Evolutionary conservation across 2,329 filamentous ascomycete species (phyloP), one percentile per base, ranked within the genome.

Genomic region (Aspergillus chevalieri): DNA sequence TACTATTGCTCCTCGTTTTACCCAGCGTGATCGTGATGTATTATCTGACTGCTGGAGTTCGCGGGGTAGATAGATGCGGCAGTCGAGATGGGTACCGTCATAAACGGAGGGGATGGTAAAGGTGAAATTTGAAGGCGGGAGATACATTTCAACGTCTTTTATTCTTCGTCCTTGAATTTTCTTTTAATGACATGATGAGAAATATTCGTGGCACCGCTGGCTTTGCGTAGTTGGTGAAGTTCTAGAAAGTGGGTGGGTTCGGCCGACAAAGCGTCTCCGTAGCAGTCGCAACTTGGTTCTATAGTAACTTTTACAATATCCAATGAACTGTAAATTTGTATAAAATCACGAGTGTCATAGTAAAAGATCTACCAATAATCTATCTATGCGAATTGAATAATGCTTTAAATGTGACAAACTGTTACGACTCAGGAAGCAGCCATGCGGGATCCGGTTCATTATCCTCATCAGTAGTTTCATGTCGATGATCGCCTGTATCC

Each of bases 91-190:
- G 9, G 78, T 81, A 51, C 84, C 81, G 68, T 96, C 91, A 68
- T 94, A 80, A 46, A 95, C 71, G 50, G 90, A 95, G 28, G 91
- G 91, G 49, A 97, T 83, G 19, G 83, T 86, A 65, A 96, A 87
- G 60, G 79, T 81, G 56, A 71, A 73, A 21, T 64, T 67, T 6
- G 70, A 65, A 12, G 59, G 49, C 4, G 64, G 59, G 42, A 71
- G 59, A 51, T 62, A 52, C 65, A 69, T 70, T 43, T 43, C 41
- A 30, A 9, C 26, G 26, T 30, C 26, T 9, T 30, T 30, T 30
- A 30, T 30, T 3, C 26, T 30, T 30, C 26, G 26, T 12, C 26
- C 4, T 12, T 30, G 26, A 4, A 5, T 30, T 41, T 41, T 15
- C 36, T 39, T 21, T 3, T 17, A 30, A 3, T 12, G 9, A 5